Evolutionary conservation across 1,139 yeast species (phyloP), one percentile per base, ranked within the genome.

Genomic region (Protomyces lactucae-debilis): DNA sequence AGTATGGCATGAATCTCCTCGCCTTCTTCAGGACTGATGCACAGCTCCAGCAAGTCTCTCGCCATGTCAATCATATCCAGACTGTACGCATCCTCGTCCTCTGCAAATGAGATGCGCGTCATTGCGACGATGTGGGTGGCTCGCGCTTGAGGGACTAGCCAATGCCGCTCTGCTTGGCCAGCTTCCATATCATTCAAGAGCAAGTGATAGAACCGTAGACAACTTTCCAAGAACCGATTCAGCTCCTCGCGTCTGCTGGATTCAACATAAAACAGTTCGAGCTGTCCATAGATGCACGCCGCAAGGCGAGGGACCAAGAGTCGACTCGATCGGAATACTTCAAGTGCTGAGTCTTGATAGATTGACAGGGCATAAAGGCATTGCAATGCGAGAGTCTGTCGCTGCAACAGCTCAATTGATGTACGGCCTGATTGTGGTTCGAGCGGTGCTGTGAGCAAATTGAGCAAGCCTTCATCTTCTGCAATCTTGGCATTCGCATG

Each of bases 11-110:
- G 64, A 14, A 65, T 61, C 18, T 55, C 63, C 53, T 65, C 63
- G n/a, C 67, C 67, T 43, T 65, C 67, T 35, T 65, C 67, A n/a
- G 66, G 61, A 52, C 66, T 64, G 45, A 65, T 61, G 18, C 61
- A 52, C 52, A 61, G 36, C 55, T 65, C 67, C 55, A 65, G 48
- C 56, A 65, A 39, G n/a, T 65, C 67, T 57, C 59, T 60, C 16
- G 67, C 67, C 55, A 65, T 43, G 51, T 65, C 63, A 46, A 52
- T 46, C 56, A 51, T 59, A 21, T 16, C 53, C n/a, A 37, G 16
- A 21, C 54, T 55, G 16, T 52, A 59, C 1, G 35, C n/a, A 10
- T 59, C 63, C 43, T 40, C 28, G 12, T 59, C 63, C 45, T 59
- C 63, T 16, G 63, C 63, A 40, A 52, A 59, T 40, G 54, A 35